These are phyloP conservation scores for Ustulina deusta DNA, from an alignment of 2,329 filamentous ascomycete genomes.

Conservation along the genomic window DNA sequence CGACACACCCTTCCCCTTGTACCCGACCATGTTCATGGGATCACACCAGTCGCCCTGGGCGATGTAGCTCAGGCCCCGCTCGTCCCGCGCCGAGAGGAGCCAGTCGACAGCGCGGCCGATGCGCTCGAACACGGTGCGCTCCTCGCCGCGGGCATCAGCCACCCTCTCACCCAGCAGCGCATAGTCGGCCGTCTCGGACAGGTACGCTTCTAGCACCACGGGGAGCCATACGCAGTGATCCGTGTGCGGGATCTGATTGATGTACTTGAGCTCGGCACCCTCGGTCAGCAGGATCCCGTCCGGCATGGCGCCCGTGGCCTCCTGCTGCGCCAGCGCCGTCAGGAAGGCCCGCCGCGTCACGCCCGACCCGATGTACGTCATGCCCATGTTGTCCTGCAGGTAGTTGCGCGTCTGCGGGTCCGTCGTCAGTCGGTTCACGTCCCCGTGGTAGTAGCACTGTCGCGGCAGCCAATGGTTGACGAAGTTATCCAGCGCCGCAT, in stretches of 20 bases:
- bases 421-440: constrained; percentile 68
- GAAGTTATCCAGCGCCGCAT: constrained; percentile 67
- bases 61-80: constrained; percentile 67
- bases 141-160: constrained; percentile 57
- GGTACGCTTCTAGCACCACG: constrained; percentile 65
- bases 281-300: constrained; percentile 66
- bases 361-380: constrained; percentile 66
- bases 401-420: constrained; percentile 71
- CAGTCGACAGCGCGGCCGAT: constrained; percentile 69
- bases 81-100: constrained; percentile 63
- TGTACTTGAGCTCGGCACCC: constrained; percentile 69
- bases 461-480: constrained; percentile 70
- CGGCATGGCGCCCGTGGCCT: constrained; percentile 67
- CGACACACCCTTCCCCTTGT: constrained; percentile 68
- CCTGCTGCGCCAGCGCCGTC: constrained; percentile 64
- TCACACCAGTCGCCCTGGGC: constrained; percentile 72
- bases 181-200: constrained; percentile 67
- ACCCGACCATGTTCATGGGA: constrained; percentile 72
- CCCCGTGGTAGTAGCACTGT: constrained; percentile 69
- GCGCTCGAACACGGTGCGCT: constrained; percentile 65
- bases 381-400: constrained; percentile 71
- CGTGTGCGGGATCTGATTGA: constrained; percentile 71
- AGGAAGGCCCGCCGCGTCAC: constrained; percentile 63
- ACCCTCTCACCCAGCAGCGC: constrained; percentile 60
- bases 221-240: constrained; percentile 71